Evolutionary conservation across 2,329 filamentous ascomycete species (phyloP).

Genomic region (Fusarium newnesense): DNA sequence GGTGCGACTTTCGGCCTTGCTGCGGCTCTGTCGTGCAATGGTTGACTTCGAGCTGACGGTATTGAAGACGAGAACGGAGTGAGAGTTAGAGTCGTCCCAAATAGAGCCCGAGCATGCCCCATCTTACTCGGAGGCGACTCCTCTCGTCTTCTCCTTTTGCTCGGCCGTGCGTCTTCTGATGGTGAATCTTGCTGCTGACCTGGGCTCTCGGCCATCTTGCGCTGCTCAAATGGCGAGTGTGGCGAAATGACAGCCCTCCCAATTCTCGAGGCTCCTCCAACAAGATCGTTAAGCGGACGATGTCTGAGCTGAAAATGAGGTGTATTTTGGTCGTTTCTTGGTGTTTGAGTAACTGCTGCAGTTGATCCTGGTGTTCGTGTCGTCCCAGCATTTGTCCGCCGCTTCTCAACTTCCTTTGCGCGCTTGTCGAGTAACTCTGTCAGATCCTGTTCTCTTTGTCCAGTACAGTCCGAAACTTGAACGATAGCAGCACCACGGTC

Average conservation of each 20-base stretch:
- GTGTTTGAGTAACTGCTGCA: constrained; percentile 30
- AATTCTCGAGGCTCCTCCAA: constrained; percentile 46
- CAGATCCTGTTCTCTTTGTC: constrained; percentile 79
- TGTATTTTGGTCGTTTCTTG: constrained; percentile 37
- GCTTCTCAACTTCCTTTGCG: constrained; percentile 64
- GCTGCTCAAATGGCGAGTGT: constrained; percentile 49
- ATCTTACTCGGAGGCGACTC: constrained; percentile 49
- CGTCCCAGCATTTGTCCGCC: constrained; percentile 58
- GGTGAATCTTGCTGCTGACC: constrained; percentile 27
- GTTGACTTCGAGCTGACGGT: constrained; percentile 24
- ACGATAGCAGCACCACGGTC: constrained; percentile 81
- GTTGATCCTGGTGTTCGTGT: constrained; percentile 47
- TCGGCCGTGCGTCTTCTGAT: constrained; percentile 32
- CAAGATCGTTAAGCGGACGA: constrained; percentile 54
- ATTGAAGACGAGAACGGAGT: constrained; percentile 37
- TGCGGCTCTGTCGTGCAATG: constrained; percentile 37
- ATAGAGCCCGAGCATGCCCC: constrained; percentile 49
- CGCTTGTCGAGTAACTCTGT: constrained; percentile 79
- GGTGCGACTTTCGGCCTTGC: constrained; percentile 1
- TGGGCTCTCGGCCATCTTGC: constrained; percentile 35
- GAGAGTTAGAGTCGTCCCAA: constrained; percentile 49
- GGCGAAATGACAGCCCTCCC: constrained; percentile 49
- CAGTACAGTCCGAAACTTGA: constrained; percentile 81
- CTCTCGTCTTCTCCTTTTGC: constrained; percentile 45
- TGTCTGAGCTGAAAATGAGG: constrained; percentile 53